Base-by-base conservation (phyloP, 768 basidiomycete species). In the Tricholoma hemisulphureum region DNA sequence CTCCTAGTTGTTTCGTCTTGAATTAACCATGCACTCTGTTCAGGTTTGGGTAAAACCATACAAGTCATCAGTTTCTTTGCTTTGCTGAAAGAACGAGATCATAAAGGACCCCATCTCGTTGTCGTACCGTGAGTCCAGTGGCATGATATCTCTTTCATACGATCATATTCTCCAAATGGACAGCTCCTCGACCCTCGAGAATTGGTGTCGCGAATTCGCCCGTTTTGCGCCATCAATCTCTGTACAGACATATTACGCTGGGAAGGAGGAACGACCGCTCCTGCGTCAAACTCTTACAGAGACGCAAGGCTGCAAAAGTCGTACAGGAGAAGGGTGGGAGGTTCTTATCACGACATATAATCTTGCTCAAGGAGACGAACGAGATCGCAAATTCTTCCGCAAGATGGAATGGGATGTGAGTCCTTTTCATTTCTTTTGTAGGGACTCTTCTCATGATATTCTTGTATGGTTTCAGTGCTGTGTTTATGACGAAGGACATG, bases 51-150 rank as follows among this genome's bases (percentile, higher is more conserved):
- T 24, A 99, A 99, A 80, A 99, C 97, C 2, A 91, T 96, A 35
- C 97, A 99, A 75, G 97, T 99, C 55, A 99, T 99, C 70, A 91
- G 95, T 55, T 97, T 99, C 77, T 84, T 98, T 60, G 91, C 95
- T 3, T 82, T 91, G 65, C 79, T 98, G 51, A 92, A 91, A 69
- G 91, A 93, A 65, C 81, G 77, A 50, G 90, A 89, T 16, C 81
- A 79, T 53, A 80, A 78, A 55, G 96, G 95, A 0, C 95, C 95
- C 13, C 94, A 98, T 74, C 84, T 98, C 26, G 81, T 99, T 51
- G 86, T 98, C 63, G 97, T 99, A 9, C 97, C 97, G 88, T 98
- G 75, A 63, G 94, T 85, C 31, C 49, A 13, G 45, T 45, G 6
- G 13, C 16, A 18, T 37, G 10, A 26, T 23, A 23, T 28, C 37